Evolutionary conservation across 352 stramenopile genomes (phyloP).

Genomic region (Bremia lactucae): DNA sequence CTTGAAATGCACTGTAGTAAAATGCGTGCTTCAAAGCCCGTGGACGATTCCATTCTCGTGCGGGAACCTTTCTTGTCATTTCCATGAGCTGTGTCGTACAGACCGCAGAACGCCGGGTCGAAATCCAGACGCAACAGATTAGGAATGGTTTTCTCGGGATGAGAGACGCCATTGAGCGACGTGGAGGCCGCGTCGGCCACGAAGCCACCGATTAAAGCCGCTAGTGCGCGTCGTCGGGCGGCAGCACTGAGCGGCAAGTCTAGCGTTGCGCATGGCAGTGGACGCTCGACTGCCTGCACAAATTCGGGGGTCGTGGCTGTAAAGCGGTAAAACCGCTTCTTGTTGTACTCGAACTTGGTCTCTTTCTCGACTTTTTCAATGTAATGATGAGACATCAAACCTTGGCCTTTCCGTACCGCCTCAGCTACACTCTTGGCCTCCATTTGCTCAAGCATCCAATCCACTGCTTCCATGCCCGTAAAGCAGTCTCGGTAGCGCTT

Average conservation of each 20-base stretch:
- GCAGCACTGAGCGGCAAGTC: constrained; percentile 56
- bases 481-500: constrained; percentile 79
- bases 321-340: constrained; percentile 74
- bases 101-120: constrained; percentile 65
- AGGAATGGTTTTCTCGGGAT: constrained; percentile 69
- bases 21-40: constrained; percentile 65
- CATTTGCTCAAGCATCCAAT: constrained; percentile 84
- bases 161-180: constrained; percentile 65
- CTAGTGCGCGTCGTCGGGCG: constrained; percentile 44
- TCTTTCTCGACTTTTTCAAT: constrained; percentile 79
- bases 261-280: constrained; percentile 39
- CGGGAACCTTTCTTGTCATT: constrained; percentile 25
- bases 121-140: constrained; percentile 65
- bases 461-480: constrained; percentile 73
- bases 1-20: constrained; percentile 60
- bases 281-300: constrained; percentile 33
- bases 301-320: constrained; percentile 70
- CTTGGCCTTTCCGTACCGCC: constrained; percentile 71
- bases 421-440: constrained; percentile 71
- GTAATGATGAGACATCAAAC: constrained; percentile 48
- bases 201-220: constrained; percentile 63
- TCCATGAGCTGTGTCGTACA: constrained; percentile 36
- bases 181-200: constrained; percentile 69
- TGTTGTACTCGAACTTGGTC: constrained; percentile 77
- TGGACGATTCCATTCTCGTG: constrained; percentile 60